These are phyloP conservation scores for Chamaecyparis obtusa DNA, from an alignment of 75 land plant species.

Conservation along the genomic window DNA sequence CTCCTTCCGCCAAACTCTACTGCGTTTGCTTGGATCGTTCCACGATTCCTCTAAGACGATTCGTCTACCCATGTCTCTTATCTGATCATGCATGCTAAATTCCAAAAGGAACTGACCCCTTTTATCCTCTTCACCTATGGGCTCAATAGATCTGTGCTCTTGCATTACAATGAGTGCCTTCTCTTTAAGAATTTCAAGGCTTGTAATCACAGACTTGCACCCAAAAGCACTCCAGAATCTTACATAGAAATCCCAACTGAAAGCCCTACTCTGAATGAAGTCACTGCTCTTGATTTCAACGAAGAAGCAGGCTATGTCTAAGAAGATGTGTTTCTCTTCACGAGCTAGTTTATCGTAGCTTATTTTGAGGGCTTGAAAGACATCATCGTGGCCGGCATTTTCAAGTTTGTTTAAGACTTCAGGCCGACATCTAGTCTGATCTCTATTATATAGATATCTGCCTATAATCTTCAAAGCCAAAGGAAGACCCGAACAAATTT, in stretches of 20 bases:
- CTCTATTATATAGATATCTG: neutral
- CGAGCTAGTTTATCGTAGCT: neutral
- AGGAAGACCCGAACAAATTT: neutral
- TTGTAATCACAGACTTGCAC: too few relatives aligned
- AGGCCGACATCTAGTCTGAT: neutral
- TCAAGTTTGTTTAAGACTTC: neutral
- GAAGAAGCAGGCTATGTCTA: neutral
- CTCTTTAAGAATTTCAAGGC: too few relatives aligned
- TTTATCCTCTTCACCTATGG: neutral
- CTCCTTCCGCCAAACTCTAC: neutral
- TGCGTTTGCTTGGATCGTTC: neutral
- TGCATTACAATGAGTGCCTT: too few relatives aligned
- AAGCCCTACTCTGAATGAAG: neutral
- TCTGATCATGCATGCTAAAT: neutral
- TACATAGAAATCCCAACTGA: too few relatives aligned
- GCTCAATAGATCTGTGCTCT: too few relatives aligned
- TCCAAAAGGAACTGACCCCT: neutral
- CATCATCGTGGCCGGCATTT: neutral
- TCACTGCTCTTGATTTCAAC: neutral
- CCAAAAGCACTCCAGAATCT: too few relatives aligned
- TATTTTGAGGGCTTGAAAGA: neutral
- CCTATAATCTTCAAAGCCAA: neutral
- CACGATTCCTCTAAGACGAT: neutral
- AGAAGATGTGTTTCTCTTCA: neutral
- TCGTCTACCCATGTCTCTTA: neutral